These are phyloP conservation scores for Suhomyces bribrorum DNA, from an alignment of 1,139 yeast genomes.

Conservation along the genomic window DNA sequence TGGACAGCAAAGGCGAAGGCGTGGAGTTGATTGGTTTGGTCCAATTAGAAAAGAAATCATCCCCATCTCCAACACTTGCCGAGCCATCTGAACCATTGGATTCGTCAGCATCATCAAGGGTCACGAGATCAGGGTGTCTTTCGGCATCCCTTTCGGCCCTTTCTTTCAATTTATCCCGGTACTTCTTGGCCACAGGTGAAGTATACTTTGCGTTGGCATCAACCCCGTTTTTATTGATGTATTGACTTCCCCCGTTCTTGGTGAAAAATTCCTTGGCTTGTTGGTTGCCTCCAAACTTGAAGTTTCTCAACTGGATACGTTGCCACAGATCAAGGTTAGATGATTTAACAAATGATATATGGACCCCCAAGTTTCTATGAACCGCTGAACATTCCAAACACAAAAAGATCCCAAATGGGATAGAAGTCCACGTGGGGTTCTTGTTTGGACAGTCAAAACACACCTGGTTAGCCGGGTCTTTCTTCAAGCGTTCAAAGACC, in stretches of 20 bases:
- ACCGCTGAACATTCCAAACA: slow-evolving; percentile 53
- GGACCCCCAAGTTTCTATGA: slow-evolving; percentile 53
- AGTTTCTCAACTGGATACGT: slow-evolving; percentile 79
- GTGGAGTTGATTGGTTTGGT: slow-evolving; percentile 65
- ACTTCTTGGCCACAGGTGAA: slow-evolving; percentile 72
- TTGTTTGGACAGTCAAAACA: slow-evolving; percentile 67
- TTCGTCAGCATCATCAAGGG: slow-evolving; percentile 57
- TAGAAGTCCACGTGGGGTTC: slow-evolving; percentile 55
- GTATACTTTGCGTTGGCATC: slow-evolving; percentile 81
- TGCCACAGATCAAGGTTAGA: slow-evolving; percentile 92
- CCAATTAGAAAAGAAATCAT: slow-evolving; percentile 92
- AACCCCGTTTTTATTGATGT: slow-evolving; percentile 47
- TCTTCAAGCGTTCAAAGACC: slow-evolving; percentile 58
- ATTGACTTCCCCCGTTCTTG: slow-evolving; percentile 82
- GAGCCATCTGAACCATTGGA: slow-evolving; percentile 30
- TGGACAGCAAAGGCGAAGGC: slow-evolving; percentile 58
- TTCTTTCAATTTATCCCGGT: slow-evolving; percentile 74
- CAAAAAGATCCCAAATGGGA: slow-evolving; percentile 50
- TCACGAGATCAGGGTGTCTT: slow-evolving; percentile 66
- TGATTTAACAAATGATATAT: slow-evolving; percentile 70
- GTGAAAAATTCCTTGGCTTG: slow-evolving; percentile 78
- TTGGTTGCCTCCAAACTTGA: slow-evolving; percentile 91
- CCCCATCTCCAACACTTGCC: slow-evolving; percentile 51
- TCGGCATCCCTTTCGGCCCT: slow-evolving; percentile 66
- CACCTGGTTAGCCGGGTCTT: slow-evolving; percentile 72